Percentiles rank a stretch among this genome's conserved stretches.
Evolutionary conservation across 2,329 filamentous ascomycete genomes (phyloP).

Genomic region (Trichophyton mentagrophytes): DNA sequence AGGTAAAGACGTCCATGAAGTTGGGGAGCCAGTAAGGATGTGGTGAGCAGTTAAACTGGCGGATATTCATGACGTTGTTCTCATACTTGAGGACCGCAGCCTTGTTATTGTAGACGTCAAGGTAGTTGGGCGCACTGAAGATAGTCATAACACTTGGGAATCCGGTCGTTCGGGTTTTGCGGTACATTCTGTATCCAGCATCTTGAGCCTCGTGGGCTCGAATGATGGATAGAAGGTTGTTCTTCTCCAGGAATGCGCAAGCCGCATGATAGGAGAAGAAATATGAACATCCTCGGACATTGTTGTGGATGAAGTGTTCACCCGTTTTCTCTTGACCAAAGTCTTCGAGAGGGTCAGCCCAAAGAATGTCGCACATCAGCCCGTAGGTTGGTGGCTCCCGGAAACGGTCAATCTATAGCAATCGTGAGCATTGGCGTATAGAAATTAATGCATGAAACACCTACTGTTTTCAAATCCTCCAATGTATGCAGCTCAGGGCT

Average conservation of each 20-base stretch:
- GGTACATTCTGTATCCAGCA: conserved; percentile 97
- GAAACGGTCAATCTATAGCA: conserved; percentile 77
- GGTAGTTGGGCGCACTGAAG: conserved; percentile 96
- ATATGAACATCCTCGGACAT: conserved; percentile 95
- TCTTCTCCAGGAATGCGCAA: conserved; percentile 96
- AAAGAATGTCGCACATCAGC: conserved; percentile 97
- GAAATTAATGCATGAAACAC: conserved; percentile 22
- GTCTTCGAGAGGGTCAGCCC: conserved; percentile 95
- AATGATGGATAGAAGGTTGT: conserved; percentile 93
- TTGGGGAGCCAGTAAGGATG: conserved; percentile 99
- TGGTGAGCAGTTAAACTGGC: conserved; percentile 98
- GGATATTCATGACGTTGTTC: conserved; percentile 99
- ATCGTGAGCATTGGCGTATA: conserved; percentile 7
- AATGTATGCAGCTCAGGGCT: conserved; percentile 93
- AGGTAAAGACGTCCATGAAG: conserved; percentile 99
- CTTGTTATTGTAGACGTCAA: conserved; percentile 99
- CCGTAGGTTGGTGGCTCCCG: conserved; percentile 93
- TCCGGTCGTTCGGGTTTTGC: conserved; percentile 92
- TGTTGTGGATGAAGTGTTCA: conserved; percentile 96
- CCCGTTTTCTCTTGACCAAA: conserved; percentile 98
- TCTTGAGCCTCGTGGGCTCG: conserved; percentile 97
- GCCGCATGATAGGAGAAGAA: conserved; percentile 98
- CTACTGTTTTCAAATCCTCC: conserved; percentile 78
- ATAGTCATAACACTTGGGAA: conserved; percentile 99
- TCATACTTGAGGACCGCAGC: conserved; percentile 97